phyloP scores from a whole-genome alignment of 2,329 filamentous ascomycete genomes.

The Neurospora sp. region DNA sequence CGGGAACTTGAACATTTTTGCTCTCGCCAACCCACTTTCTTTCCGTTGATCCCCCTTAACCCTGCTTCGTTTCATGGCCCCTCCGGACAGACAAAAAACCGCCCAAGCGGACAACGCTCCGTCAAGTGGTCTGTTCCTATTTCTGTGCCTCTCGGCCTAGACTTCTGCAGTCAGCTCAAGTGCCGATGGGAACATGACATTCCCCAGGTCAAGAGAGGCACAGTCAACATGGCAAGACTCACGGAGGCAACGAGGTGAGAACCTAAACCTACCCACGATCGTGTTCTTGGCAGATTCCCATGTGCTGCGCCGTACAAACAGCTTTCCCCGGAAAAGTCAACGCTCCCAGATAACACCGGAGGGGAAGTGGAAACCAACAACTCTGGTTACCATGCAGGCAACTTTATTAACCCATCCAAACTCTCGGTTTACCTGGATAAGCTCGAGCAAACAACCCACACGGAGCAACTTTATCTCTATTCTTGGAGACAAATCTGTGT shows the following conservation, averaged over 20 bases:
- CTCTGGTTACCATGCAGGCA: too few species aligned
- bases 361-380: constrained; percentile 1
- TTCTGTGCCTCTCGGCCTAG: neutral
- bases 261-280: neutral
- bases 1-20: neutral
- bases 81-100: neutral
- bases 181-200: neutral
- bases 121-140: neutral
- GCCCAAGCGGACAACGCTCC: neutral
- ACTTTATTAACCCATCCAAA: neutral
- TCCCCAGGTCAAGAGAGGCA: neutral
- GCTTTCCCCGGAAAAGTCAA: neutral
- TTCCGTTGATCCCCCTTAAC: neutral
- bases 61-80: neutral
- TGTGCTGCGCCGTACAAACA: neutral
- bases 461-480: constrained; percentile 17
- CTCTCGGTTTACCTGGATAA: constrained; percentile 16
- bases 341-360: constrained; percentile 7
- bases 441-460: neutral
- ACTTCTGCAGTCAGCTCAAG: neutral
- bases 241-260: neutral
- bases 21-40: neutral
- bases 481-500: constrained; percentile 6
- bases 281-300: constrained; percentile 8
- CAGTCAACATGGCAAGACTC: neutral